Base-by-base conservation (phyloP, 1,139 yeast species). In the Kodamaea derodonti region DNA sequence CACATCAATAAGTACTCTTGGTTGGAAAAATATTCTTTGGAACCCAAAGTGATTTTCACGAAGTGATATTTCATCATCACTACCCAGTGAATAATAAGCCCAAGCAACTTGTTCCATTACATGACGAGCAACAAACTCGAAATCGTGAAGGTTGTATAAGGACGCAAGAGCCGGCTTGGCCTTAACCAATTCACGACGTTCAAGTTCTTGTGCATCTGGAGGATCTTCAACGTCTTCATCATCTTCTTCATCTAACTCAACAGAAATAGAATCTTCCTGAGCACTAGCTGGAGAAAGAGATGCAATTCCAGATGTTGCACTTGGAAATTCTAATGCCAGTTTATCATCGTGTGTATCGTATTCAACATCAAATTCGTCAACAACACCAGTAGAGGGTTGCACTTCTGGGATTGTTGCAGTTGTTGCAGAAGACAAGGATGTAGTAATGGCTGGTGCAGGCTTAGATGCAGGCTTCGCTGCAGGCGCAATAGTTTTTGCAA, bases 81-180 rank as follows among this genome's bases (percentile, higher is more conserved):
- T 75, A 6, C 95, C 97, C 25, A 94, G 81, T 2, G 95, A 82
- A 56, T 87, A 90, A 60, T 90, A 90, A 10, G 90, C 92, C 92
- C 96, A 85, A 0, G 94, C 96, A 12, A 79, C 75, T 43, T 78
- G 79, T 29, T 84, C 75, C 72, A 90, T 61, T 29, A 83, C 78
- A 45, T 79, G 76, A 35, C 88, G 72, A 2, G 97, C 97, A 31
- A 90, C 79, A 49, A 75, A 75, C 57, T 90, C 97, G 51, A 90
- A 88, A 56, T 86, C 95, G 43, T 76, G 75, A 43, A 84, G 52
- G 51, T 85, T 86, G 59, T 78, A 80, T 43, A 84, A 72, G 47
- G 76, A 79, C n/a, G 75, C 62, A 28, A 87, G 53, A 12, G 79
- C 79, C 1, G 95, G 95, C 57, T 72, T 79, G 45, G 46, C 27